Percentiles rank a stretch among this genome's conserved stretches.
Conservation (phyloP, 495 filamentous ascomycete species). For the Lasiosphaeriaceae sp. region DNA sequence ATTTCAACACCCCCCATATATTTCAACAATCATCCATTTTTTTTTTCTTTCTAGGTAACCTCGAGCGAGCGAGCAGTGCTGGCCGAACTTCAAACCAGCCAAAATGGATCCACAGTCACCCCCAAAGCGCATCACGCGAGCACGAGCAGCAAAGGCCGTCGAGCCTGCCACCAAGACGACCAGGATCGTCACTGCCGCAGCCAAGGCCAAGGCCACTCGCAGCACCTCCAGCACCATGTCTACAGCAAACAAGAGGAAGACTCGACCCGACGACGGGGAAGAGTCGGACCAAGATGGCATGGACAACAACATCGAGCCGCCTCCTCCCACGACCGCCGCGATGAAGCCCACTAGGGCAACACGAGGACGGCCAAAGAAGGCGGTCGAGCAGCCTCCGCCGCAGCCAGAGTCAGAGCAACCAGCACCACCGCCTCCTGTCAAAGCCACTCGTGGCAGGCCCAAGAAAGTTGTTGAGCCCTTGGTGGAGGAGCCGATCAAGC, state of each 20-base stretch:
- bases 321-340: constrained; percentile 25
- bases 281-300: constrained; percentile 15
- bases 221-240: constrained; percentile 17
- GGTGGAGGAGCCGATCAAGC: constrained; percentile 26
- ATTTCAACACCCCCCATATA: constrained; percentile 1
- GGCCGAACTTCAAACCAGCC: not conserved
- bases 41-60: too few relatives aligned
- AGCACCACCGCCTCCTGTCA: constrained; percentile 20
- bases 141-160: constrained; percentile 47
- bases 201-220: constrained; percentile 38
- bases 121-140: constrained; percentile 58
- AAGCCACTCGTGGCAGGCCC: constrained; percentile 38
- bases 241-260: constrained; percentile 43
- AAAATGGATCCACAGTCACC: constrained; percentile 47
- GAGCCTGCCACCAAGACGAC: constrained; percentile 34
- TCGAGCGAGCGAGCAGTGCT: not conserved
- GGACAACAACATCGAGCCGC: too few relatives aligned
- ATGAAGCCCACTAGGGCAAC: constrained; percentile 39
- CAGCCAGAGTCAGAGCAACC: constrained; percentile 16
- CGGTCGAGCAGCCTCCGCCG: constrained; percentile 14
- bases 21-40: not conserved
- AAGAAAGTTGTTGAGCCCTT: constrained; percentile 36
- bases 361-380: constrained; percentile 43
- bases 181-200: constrained; percentile 29
- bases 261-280: constrained; percentile 35